Evolutionary conservation across 148 eudicot genomes (phyloP), one percentile per base, ranked within the genome.

Genomic region (Dysphania ambrosioides): DNA sequence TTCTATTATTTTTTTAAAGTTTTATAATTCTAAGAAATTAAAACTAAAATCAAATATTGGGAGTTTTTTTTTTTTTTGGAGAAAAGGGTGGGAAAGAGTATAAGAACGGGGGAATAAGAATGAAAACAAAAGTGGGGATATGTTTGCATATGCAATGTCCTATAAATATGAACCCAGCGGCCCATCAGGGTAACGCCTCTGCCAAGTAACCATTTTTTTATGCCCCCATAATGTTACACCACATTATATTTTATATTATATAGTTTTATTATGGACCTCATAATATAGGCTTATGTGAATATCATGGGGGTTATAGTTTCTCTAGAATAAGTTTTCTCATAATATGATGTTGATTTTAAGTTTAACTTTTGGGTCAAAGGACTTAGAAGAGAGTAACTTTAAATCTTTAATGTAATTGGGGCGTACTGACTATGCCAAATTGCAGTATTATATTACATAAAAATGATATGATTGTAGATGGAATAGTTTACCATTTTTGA

Each of bases 171-270:
- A 49, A 71, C 64, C 74, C 55, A 62, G 29, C 27, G 82, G 70
- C 70, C 74, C 82, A 73, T 69, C 77, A 26, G 70, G 79, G 74
- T 74, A 61, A 69, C 82, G 81, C 81, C 73, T 36, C 44, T 73
- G 27, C 51, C 78, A 79, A 79, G 81, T 74, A 34, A 78, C 68
- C 75, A 66, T 29, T 66, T 41, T 67, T 59, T 26, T 21, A 30
- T 13, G 59, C 38, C 41, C 12, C 56, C 21, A 47, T 47, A 47
- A 49, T 30, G 30, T 44, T 32, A 59, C 26, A 47, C 42, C 44
- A 58, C 31, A 71, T 56, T 42, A 59, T 47, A n/a, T n/a, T n/a
- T 42, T 42, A 8, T 42, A 42, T 42, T 42, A 42, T 42, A 42
- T 42, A 11, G 47, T 42, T 47, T 47, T 47, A 47, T 51, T 70